These are phyloP conservation scores for Dendrothele bispora DNA, from an alignment of 768 basidiomycete genomes.

Conservation along the genomic window DNA sequence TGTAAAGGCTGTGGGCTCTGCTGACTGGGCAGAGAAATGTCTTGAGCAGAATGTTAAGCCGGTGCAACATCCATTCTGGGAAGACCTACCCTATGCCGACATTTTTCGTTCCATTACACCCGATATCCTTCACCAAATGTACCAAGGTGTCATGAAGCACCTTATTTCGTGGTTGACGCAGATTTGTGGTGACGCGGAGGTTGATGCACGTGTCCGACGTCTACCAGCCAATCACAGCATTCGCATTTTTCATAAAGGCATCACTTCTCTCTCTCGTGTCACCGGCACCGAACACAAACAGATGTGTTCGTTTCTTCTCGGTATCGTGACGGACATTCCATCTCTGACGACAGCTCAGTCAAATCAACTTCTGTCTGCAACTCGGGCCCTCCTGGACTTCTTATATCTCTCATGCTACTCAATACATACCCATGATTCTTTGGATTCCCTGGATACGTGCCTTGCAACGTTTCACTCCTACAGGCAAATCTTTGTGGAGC, in stretches of 20 bases:
- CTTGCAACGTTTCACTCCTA: slow-evolving; percentile 29
- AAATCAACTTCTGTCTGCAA: slow-evolving; percentile 14
- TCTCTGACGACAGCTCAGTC: slow-evolving; percentile 3
- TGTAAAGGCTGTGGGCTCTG: not conserved
- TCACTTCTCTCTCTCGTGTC: too few relatives aligned
- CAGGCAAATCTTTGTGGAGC: slow-evolving; percentile 27
- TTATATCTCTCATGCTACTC: slow-evolving; percentile 30
- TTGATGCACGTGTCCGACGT: too few relatives aligned
- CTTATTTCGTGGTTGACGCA: slow-evolving; percentile 18
- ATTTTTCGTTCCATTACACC: too few relatives aligned
- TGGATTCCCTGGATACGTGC: slow-evolving; percentile 16
- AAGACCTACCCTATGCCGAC: too few relatives aligned
- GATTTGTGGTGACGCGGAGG: slow-evolving; percentile 16
- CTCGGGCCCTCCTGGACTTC: too few relatives aligned
- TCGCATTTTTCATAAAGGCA: too few relatives aligned
- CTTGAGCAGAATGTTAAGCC: slow-evolving; percentile 13
- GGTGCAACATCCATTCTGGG: slow-evolving; percentile 9
- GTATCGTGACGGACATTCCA: slow-evolving; percentile 17
- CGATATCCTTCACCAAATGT: too few relatives aligned
- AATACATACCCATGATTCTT: slow-evolving; percentile 20
- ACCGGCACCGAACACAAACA: too few relatives aligned
- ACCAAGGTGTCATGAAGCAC: too few relatives aligned
- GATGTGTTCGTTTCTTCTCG: too few relatives aligned
- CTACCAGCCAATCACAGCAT: too few relatives aligned
- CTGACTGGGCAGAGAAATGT: slow-evolving; percentile 4